These are phyloP conservation scores for Rhododendron ovatum DNA, from an alignment of 148 eudicot genomes.

Conservation along the genomic window DNA sequence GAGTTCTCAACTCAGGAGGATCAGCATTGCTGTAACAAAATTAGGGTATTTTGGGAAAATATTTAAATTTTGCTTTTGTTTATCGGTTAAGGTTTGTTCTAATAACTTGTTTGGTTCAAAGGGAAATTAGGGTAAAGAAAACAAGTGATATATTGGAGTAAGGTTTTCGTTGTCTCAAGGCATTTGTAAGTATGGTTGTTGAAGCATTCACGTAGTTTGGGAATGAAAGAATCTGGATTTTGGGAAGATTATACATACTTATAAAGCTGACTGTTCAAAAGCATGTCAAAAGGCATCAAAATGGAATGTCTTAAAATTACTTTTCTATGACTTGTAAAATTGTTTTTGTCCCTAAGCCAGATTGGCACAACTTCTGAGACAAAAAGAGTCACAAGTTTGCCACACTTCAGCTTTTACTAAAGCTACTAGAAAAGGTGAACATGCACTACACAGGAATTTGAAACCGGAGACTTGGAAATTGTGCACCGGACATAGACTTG, in stretches of 20 bases:
- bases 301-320: too few species aligned
- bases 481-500: neutral
- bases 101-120: neutral
- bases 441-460: neutral
- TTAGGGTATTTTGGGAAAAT: too few species aligned
- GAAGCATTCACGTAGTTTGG: neutral
- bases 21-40: too few species aligned
- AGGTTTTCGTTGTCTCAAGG: slow-evolving; percentile 10
- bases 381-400: too few species aligned
- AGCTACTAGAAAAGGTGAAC: neutral
- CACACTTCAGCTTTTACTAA: neutral
- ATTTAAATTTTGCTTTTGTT: too few species aligned
- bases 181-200: neutral
- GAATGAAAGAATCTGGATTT: neutral
- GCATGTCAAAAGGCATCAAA: neutral
- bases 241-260: neutral
- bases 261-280: neutral
- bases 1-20: too few species aligned
- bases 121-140: slow-evolving; percentile 1
- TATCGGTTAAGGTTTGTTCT: neutral
- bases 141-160: neutral
- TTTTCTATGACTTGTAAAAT: too few species aligned
- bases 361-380: too few species aligned
- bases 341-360: too few species aligned
- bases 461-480: neutral